Base-by-base conservation (phyloP, 192 early-diverging fungal genomes). In the Mortierella claussenii region DNA sequence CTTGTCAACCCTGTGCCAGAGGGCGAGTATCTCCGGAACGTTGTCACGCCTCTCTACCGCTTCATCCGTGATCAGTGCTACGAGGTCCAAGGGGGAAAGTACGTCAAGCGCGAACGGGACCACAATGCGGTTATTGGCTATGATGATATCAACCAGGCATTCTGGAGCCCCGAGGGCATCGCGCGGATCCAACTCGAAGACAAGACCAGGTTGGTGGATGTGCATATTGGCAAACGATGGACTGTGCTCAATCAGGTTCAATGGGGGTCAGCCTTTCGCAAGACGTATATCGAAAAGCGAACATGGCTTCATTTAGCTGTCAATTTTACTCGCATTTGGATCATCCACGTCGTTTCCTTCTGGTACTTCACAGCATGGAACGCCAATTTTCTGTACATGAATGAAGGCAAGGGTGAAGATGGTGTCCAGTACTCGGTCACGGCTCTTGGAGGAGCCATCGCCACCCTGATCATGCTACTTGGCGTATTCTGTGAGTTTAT, bases 261-360 rank as follows among this genome's bases (percentile, higher is more conserved):
- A 66, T 95, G 92, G 91, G 82, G 78, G 17, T 83, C 85, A 48
- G 86, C 85, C 10, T 93, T 95, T 70, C 52, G 68, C 69, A 95
- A 94, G 80, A 94, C 93, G 2, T 95, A 92, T 80, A 89, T 90
- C 64, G 93, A 95, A 81, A 90, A 89, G 47, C 89, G 93, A 49
- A 92, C 92, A 12, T 90, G 90, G 89, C 81, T 92, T 80, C 93
- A 95, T 84, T 78, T 91, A 24, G 86, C 89, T 65, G 88, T 89
- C 80, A 95, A 94, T 80, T 94, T 95, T 54, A 89, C 89, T 31
- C 92, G 93, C 26, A 84, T 94, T 26, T 95, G 93, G 93, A 90
- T 95, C 58, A 89, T 95, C 73, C 91, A 95, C 66, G 69, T 95
- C 40, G 84, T 86, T 2, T 71, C 89, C 11, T 94, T 90, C 73